Base-by-base conservation (phyloP, 2,329 filamentous ascomycete genomes). In the Clonostachys solani region DNA sequence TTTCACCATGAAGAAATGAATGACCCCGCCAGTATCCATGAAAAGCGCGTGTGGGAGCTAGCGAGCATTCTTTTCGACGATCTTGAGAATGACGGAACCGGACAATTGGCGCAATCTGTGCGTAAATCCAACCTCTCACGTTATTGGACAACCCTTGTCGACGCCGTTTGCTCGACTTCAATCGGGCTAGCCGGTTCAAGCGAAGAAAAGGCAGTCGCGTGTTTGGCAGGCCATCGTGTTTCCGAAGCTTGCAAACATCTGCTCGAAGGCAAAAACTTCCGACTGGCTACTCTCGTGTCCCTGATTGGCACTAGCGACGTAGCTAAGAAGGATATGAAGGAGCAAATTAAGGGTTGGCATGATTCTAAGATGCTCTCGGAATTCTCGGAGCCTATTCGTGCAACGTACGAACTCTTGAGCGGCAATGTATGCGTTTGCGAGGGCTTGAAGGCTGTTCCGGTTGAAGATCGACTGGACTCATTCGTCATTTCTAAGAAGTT, bases 401-500 rank as follows among this genome's bases (percentile, higher is more conserved):
- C 92, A 9, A 75, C 99, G 34, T 99, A 96, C 62, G 90, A 95
- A 64, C 77, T 99, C 29, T 74, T 96, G 12, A 83, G 89, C 33
- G 94, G 95, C 36, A 94, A 96, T 54, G 84, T 89, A n/a, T 86
- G 89, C 52, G 80, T 85, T 29, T 92, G 89, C 49, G 81, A 91
- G 54, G 94, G 92, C 12, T 85, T 87, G 60, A 86, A 83, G 53
- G 77, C 75, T 4, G 84, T 80, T 7, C 81, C 88, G 2, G 70
- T 86, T 9, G 94, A 97, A 64, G 89, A 97, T 66, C 84, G 87
- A 41, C 79, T 86, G 37, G 79, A 84, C 13, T 86, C 86, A 0
- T 96, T 99, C 60, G 78, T 84, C 46, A 88, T 99, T 53, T 88
- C 90, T 1, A 80, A 87, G 57, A 84, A 85, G 42, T 99, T 96